These are phyloP conservation scores for Clonostachys rhizophaga DNA, from an alignment of 2,329 filamentous ascomycete genomes.

Conservation along the genomic window DNA sequence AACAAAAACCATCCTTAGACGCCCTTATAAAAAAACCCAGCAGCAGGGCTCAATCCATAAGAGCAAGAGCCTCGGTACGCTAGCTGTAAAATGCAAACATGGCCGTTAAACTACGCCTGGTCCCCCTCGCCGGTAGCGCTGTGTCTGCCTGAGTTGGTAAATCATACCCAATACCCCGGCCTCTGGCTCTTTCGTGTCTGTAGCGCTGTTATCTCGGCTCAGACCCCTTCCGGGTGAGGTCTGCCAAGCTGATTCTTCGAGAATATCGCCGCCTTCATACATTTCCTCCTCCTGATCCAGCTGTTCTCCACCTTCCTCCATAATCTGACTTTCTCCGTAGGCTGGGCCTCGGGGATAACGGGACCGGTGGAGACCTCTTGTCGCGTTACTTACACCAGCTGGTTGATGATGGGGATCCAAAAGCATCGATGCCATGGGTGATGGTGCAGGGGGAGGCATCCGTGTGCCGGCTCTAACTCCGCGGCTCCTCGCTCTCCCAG, in stretches of 20 bases:
- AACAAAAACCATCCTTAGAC: too few species aligned
- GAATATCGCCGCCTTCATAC: constrained; percentile 43
- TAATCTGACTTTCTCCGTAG: constrained; percentile 43
- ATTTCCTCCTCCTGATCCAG: constrained; percentile 36
- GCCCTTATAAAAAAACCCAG: too few species aligned
- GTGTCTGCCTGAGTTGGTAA: constrained; percentile 53
- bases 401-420: constrained; percentile 68
- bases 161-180: constrained; percentile 53
- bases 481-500: constrained; percentile 37
- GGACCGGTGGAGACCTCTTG: constrained; percentile 39
- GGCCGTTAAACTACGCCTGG: constrained; percentile 17
- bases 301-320: constrained; percentile 51
- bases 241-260: constrained; percentile 58
- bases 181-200: constrained; percentile 38
- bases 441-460: constrained; percentile 18
- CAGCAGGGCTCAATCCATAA: too few species aligned
- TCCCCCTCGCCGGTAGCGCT: constrained; percentile 41
- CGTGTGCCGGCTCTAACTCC: constrained; percentile 20
- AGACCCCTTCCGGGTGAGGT: constrained; percentile 46
- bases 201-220: constrained; percentile 46
- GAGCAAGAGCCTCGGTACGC: neutral
- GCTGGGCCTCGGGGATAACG: constrained; percentile 38
- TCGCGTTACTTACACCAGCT: constrained; percentile 36
- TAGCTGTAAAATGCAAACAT: neutral
- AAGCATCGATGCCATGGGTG: constrained; percentile 3